Evolutionary conservation across 805 yeast species (phyloP), one percentile per base, ranked within the genome.

Genomic region (Barnettozyma siamensis): DNA sequence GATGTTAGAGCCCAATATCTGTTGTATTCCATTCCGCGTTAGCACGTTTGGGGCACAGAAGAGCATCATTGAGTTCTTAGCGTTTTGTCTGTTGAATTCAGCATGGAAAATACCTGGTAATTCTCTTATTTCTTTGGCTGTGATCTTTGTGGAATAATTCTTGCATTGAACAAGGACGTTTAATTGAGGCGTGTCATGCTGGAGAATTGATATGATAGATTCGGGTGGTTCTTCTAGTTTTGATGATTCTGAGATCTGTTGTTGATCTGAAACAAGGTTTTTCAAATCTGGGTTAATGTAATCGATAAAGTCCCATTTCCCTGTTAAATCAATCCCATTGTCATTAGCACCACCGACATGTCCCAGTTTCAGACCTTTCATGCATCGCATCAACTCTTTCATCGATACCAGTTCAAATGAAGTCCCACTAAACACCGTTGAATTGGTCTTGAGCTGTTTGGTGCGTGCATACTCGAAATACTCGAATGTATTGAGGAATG

Each of bases 311-410:
- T 48, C 43, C 57, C 57, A 54, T 19, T 33, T 23, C 1, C 56
- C 60, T 1, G 44, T 43, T 1, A 54, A 45, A 37, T 55, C 60
- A 16, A 49, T 47, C 1, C 60, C 60, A 17, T 54, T 48, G 36
- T 55, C 60, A 33, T 45, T 47, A 2, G 55, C 32, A 0, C 60
- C 60, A n/a, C 60, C 60, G 30, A 37, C 45, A 28, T 52, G 54
- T 2, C 8, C 18, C 28, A 54, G 20, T 1, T 38, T 21, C 2
- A 35, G 7, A 8, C 47, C 42, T 4, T 33, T 21, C 3, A 52
- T 30, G 7, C 41, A 32, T 10, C 33, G n/a, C 4, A 35, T 12
- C 3, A 55, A 45, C 19, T 42, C 47, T 9, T 41, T 32, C 16
- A 40, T 45, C 5, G 47, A 48, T 13, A 46, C 42, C n/a, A 55